Evolutionary conservation across 169 alveolate species (phyloP), one percentile per base, ranked within the genome.

Genomic region (Cryptosporidium bovis): DNA sequence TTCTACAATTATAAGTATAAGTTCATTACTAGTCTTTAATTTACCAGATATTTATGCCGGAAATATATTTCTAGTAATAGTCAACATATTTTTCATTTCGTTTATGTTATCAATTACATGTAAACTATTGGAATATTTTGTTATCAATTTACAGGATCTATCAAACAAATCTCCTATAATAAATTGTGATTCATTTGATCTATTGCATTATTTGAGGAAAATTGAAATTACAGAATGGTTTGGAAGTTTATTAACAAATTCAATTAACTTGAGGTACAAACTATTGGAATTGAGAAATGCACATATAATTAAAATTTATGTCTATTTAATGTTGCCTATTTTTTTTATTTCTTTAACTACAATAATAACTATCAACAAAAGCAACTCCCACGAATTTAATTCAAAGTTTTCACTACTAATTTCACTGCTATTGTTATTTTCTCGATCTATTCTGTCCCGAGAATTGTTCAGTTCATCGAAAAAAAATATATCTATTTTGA

Each of bases 171-270:
- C 1, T 13, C 58, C 67, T 10, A 20, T 13, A 27, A 16, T 53
- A 34, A 18, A 29, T 18, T 69, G 33, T 48, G n/a, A 69, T 55
- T 69, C 83, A 6, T 53, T 31, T 15, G 83, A 69, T 24, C 40
- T 31, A 27, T 53, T 51, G 6, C 56, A 53, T 34, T 69, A 69
- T 53, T 56, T 69, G 18, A 33, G 20, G 10, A 69, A 24, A 20
- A 69, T 15, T 29, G 56, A 69, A 4, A 51, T 64, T 15, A n/a
- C 36, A 16, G 34, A 64, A 16, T 69, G 83, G 83, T 55, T 69
- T 18, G 56, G 18, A 33, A 7, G 24, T 53, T 34, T 51, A 36
- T 16, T n/a, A 31, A 33, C 18, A 24, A 50, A 56, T 20, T 31
- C 60, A 1, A 31, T 69, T 16, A 53, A 53, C 15, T 15, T 29